phyloP scores from a whole-genome alignment of 306 rosid genomes.

The Dalbergia cultrata region DNA sequence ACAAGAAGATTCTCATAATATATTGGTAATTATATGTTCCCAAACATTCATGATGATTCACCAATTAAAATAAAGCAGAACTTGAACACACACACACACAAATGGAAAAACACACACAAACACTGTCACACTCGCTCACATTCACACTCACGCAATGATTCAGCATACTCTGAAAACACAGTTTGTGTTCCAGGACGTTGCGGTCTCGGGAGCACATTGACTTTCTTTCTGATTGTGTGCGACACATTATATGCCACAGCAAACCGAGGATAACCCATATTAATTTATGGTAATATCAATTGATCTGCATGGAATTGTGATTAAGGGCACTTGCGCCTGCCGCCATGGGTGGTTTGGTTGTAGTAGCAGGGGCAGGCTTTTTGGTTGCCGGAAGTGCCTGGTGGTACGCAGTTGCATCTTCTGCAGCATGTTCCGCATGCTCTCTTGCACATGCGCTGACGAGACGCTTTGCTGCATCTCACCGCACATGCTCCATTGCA shows the following conservation, averaged over 20 bases:
- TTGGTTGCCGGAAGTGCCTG: constrained; percentile 75
- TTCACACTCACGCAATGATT: not conserved
- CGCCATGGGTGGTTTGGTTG: constrained; percentile 72
- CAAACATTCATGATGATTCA: not conserved
- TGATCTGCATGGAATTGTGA: not conserved
- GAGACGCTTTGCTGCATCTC: constrained; percentile 66
- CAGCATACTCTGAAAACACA: too few relatives aligned
- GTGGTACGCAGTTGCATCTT: constrained; percentile 77
- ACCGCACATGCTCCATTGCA: constrained; percentile 59
- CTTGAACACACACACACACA: not conserved
- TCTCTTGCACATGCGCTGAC: constrained; percentile 65
- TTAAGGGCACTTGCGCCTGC: constrained; percentile 79
- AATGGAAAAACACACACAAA: too few relatives aligned
- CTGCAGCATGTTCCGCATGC: constrained; percentile 80
- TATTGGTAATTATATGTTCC: too few relatives aligned
- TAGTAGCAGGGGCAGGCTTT: constrained; percentile 74
- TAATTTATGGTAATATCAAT: too few relatives aligned
- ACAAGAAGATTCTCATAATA: too few relatives aligned
- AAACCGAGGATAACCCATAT: too few relatives aligned
- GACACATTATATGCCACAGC: too few relatives aligned
- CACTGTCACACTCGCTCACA: not conserved
- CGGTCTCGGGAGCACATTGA: too few relatives aligned
- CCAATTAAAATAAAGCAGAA: too few relatives aligned
- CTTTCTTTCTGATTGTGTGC: too few relatives aligned
- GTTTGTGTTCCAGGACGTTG: too few relatives aligned